Base-by-base conservation (phyloP, 106 monocot species). In the Allium cepa region DNA sequence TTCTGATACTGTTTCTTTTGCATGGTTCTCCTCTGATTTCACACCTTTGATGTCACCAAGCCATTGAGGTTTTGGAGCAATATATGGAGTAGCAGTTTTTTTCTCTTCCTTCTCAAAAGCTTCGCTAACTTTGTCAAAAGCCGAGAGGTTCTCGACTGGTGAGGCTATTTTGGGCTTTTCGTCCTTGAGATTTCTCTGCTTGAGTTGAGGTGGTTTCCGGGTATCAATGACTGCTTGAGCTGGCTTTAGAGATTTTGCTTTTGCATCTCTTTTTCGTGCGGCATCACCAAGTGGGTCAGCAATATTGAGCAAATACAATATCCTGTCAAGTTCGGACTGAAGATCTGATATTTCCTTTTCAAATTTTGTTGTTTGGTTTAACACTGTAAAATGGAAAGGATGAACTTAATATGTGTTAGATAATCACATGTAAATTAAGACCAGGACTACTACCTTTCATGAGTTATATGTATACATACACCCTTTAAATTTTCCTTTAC, bases 221-320 rank as follows among this genome's bases (percentile, higher is more conserved):
- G 69, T 71, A 62, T 62, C 64, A 56, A 69, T 10, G 63, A 66
- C 53, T 16, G 58, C 22, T n/a, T 59, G 56, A 47, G 13, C 62
- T 9, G 63, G 22, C 69, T 80, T 77, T 2, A 66, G 68, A 22
- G 45, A 46, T 71, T 70, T 56, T 47, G 64, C 22, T 60, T 77
- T 83, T 47, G 16, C 57, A 62, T 79, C 79, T 76, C 92, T 89
- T 81, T 80, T 99, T 53, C 67, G 69, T 66, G 84, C 72, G 56
- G 99, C 89, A 66, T 93, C 92, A 52, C 99, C 99, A 61, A 64
- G 83, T 59, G 99, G 99, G 69, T 99, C 99, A 16, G 99, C 99
- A 65, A 99, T 87, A 83, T 85, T 86, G 49, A 93, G 90, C 69
- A 99, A 78, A 68, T 90, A 93, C 14, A 53, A 63, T 72, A 79